Conservation (phyloP, 2,329 filamentous ascomycete genomes). For the Aureobasidium sp. region DNA sequence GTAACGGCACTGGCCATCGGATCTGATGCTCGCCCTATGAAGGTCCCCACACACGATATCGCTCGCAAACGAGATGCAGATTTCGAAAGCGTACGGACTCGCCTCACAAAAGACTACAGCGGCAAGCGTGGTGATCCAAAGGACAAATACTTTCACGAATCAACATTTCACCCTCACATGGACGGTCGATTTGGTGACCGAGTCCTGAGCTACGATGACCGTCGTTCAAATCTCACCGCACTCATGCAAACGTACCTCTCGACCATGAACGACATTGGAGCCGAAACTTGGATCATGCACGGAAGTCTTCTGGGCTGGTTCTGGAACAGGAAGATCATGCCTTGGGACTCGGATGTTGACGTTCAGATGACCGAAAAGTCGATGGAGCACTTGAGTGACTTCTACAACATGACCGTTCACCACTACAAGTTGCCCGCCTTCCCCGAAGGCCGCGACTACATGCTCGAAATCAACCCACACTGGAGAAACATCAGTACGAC, state of each 20-base stretch:
- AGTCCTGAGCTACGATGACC: conserved; percentile 41
- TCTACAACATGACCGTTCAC: conserved; percentile 58
- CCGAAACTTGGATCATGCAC: conserved; percentile 59
- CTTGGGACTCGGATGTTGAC: conserved; percentile 57
- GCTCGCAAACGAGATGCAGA: conserved; percentile 32
- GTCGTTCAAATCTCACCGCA: conserved; percentile 41
- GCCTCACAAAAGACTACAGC: conserved; percentile 35
- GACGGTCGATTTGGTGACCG: conserved; percentile 49
- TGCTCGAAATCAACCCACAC: conserved; percentile 55
- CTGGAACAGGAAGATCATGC: conserved; percentile 56
- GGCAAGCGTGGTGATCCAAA: conserved; percentile 29
- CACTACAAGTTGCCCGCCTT: conserved; percentile 29
- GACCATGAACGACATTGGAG: conserved; percentile 50
- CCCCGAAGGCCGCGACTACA: conserved; percentile 35
- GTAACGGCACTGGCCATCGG: not conserved
- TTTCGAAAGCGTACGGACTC: conserved; percentile 38
- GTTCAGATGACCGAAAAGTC: conserved; percentile 51
- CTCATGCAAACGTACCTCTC: conserved; percentile 50
- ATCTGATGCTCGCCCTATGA: conserved; percentile 8
- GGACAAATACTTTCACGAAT: conserved; percentile 49
- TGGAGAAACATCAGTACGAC: conserved; percentile 39
- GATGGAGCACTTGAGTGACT: conserved; percentile 49
- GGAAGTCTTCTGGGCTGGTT: conserved; percentile 56
- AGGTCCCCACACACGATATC: conserved; percentile 3
- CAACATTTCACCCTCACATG: conserved; percentile 49